Conservation (phyloP, 2,329 filamentous ascomycete species). For the Phoma herbarum region DNA sequence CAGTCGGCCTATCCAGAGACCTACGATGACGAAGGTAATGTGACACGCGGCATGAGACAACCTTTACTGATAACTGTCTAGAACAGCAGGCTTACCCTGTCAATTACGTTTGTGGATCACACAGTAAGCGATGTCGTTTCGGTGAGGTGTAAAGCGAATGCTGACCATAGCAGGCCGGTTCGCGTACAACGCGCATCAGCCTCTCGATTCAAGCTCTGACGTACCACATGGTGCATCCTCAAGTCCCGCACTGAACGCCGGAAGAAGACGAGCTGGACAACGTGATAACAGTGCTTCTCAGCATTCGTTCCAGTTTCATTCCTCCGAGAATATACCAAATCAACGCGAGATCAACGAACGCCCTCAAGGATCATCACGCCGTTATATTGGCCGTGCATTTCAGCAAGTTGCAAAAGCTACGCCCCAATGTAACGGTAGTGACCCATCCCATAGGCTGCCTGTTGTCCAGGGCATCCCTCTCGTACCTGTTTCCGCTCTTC, state of each 20-base stretch:
- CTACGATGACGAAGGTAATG: slow-evolving; percentile 1
- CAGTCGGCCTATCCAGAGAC: neutral
- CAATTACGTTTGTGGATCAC: slow-evolving; percentile 8
- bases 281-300: neutral
- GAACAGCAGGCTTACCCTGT: slow-evolving; percentile 11
- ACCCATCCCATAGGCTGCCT: slow-evolving; percentile 33
- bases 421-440: slow-evolving; percentile 1
- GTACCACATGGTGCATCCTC: slow-evolving; percentile 43
- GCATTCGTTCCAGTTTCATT: neutral
- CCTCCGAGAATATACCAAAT: neutral
- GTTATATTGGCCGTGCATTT: neutral
- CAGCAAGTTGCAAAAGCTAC: neutral
- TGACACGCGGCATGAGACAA: neutral
- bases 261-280: slow-evolving; percentile 39
- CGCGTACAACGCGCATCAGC: slow-evolving; percentile 32
- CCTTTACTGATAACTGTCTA: neutral
- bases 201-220: slow-evolving; percentile 43
- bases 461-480: slow-evolving; percentile 68
- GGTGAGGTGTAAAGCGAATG: neutral
- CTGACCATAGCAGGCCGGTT: slow-evolving; percentile 28
- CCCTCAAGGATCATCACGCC: neutral
- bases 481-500: slow-evolving; percentile 67
- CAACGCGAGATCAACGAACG: neutral
- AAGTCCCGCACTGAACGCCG: slow-evolving; percentile 53
- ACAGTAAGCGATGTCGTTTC: slow-evolving; percentile 12